A percentile compares a stretch with the other conserved stretches of the same genome.
Conservation (phyloP, 129 eudicot genomes). For the Artemisia tridentata region DNA sequence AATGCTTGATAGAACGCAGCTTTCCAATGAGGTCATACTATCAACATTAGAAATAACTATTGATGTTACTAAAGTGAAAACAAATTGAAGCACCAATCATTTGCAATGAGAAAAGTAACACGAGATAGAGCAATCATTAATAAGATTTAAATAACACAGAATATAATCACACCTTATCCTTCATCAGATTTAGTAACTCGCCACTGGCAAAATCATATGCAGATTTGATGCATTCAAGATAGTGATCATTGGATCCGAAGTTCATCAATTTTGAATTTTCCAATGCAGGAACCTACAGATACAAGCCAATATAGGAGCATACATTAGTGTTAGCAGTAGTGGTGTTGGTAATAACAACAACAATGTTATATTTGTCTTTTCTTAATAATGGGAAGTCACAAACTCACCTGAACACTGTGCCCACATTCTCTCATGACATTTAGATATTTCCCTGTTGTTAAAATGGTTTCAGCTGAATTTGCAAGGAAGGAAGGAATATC, state of each 20-base stretch:
- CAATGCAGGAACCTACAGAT: conserved; percentile 68
- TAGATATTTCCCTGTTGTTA: conserved; percentile 93
- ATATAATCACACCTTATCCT: conserved; percentile 69
- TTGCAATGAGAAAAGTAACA: not conserved
- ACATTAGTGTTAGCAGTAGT: not conserved
- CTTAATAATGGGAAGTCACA: not conserved
- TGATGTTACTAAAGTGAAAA: conserved; percentile 5
- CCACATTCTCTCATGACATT: conserved; percentile 99
- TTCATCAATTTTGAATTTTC: conserved; percentile 80
- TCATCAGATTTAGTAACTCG: conserved; percentile 87
- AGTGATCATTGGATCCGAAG: conserved; percentile 86
- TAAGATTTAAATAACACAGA: conserved; percentile 4
- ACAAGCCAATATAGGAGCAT: conserved; percentile 20
- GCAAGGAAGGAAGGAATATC: conserved; percentile 94
- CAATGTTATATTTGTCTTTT: not conserved
- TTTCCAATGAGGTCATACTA: conserved; percentile 93
- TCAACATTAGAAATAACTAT: conserved; percentile 19
- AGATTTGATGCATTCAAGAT: conserved; percentile 83
- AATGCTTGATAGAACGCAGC: conserved; percentile 93
- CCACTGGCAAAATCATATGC: conserved; percentile 98
- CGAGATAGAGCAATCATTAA: conserved; percentile 1
- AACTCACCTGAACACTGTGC: conserved; percentile 76
- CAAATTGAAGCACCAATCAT: conserved; percentile 7
- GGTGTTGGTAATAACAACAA: not conserved
- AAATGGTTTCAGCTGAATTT: conserved; percentile 87